Evolutionary conservation across 176 grass and related monocot species (phyloP), one percentile per base, ranked within the genome.

Genomic region (Zoysia pacifica): DNA sequence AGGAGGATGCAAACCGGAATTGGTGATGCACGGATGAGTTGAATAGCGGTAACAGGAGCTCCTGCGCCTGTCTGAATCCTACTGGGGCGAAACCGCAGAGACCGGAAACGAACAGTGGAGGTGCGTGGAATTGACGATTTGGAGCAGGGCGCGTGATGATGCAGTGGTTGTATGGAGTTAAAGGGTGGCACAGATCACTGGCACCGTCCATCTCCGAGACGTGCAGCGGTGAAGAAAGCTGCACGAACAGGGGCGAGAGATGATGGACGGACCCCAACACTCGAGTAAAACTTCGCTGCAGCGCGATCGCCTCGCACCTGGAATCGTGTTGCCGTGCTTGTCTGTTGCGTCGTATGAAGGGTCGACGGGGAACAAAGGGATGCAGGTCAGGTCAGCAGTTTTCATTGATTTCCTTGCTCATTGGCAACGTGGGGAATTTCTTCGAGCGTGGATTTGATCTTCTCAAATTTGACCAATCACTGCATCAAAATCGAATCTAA

Each of bases 101-200:
- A 16, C 51, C 80, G 37, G 43, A 20, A 59, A 62, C 52, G 81
- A 79, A 69, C 86, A 88, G 86, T 16, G 10, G 12, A 66, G 36
- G 40, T 0, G 36, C 74, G 58, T 59, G 74, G 40, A 64, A 74
- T 79, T 79, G 62, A 88, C 79, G 69, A 44, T 61, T 41, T 53
- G 48, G 51, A 52, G n/a, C 16, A 15, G 75, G 51, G 5, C 5
- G 3, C 37, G 28, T 19, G 35, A 35, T 14, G 5, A 61, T 46
- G 44, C 4, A 56, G 39, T 70, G 6, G 86, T 84, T 84, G 86
- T 76, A 48, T 48, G 81, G 76, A 69, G 70, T 70, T 84, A 28
- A 76, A 84, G 81, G 42, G 42, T 70, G 76, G 77, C 56, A 69
- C 70, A 12, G 11, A n/a, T 14, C 13, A 15, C 83, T 19, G 61